Evolutionary conservation across 1,284 basidiomycete genomes (phyloP).

Genomic region (Entoloma clypeatum): DNA sequence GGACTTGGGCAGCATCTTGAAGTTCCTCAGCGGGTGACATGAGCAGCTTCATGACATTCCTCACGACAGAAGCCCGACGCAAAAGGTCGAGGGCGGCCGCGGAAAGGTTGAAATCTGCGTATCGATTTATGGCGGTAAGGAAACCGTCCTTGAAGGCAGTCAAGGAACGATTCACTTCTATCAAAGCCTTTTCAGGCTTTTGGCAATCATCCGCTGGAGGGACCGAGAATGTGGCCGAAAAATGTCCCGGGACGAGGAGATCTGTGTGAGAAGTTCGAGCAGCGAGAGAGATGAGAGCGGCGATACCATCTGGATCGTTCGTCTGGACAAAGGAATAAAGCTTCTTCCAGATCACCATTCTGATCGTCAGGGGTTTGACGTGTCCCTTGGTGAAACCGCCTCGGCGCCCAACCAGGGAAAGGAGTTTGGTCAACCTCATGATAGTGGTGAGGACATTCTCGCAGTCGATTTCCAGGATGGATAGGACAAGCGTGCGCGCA

Average conservation of each 20-base stretch:
- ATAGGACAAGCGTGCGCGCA: constrained; percentile 44
- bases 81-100: constrained; percentile 51
- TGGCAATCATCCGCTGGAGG: constrained; percentile 20
- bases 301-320: constrained; percentile 55
- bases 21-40: constrained; percentile 77
- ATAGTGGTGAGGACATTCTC: constrained; percentile 39
- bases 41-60: constrained; percentile 62
- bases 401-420: constrained; percentile 25
- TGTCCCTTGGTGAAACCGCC: constrained; percentile 4
- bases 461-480: constrained; percentile 43
- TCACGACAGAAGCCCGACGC: constrained; percentile 45
- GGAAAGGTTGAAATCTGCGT: constrained; percentile 54
- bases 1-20: constrained; percentile 67
- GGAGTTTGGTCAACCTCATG: constrained; percentile 34
- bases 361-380: constrained; percentile 34
- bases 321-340: constrained; percentile 58
- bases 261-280: constrained; percentile 67
- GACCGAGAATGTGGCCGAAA: constrained; percentile 36
- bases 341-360: constrained; percentile 65
- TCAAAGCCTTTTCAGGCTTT: constrained; percentile 33
- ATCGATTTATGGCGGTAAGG: constrained; percentile 55
- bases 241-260: constrained; percentile 49
- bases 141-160: constrained; percentile 58
- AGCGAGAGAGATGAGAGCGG: constrained; percentile 52
- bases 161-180: constrained; percentile 58